phyloP scores from a whole-genome alignment of 2,329 filamentous ascomycete genomes.

The Pestalotiopsis sp. region DNA sequence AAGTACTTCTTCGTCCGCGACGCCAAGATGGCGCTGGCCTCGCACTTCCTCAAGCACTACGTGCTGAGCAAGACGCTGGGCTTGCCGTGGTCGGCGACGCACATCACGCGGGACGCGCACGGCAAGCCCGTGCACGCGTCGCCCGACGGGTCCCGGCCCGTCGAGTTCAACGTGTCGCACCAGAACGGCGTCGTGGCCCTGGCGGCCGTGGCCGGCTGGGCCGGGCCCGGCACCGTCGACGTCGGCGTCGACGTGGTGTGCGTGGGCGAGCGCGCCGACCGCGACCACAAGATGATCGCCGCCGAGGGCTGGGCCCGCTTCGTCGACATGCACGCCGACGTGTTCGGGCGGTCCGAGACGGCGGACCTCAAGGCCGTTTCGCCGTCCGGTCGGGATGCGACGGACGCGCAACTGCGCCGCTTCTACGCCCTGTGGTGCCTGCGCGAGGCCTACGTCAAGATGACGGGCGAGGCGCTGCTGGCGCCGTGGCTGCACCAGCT shows the following conservation, averaged over 20 bases:
- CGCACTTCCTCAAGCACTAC: slow-evolving; percentile 73
- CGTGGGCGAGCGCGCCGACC: slow-evolving; percentile 67
- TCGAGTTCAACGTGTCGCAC: slow-evolving; percentile 78
- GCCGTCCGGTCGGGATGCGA: slow-evolving; percentile 36
- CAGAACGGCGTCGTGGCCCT: slow-evolving; percentile 76
- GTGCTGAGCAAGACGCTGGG: slow-evolving; percentile 61
- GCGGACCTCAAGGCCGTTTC: slow-evolving; percentile 56
- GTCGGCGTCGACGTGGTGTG: slow-evolving; percentile 80
- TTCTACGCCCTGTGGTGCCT: slow-evolving; percentile 82
- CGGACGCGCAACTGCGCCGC: slow-evolving; percentile 64
- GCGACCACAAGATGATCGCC: slow-evolving; percentile 59
- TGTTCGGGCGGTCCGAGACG: slow-evolving; percentile 66
- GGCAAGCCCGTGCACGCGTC: slow-evolving; percentile 57
- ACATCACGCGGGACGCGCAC: slow-evolving; percentile 56
- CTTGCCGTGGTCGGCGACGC: slow-evolving; percentile 63
- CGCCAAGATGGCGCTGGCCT: slow-evolving; percentile 74
- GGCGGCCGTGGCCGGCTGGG: slow-evolving; percentile 51
- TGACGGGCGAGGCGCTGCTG: slow-evolving; percentile 77
- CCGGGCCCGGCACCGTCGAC: slow-evolving; percentile 36
- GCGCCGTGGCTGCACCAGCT: slow-evolving; percentile 73
- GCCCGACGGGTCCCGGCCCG: slow-evolving; percentile 47
- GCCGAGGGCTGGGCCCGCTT: slow-evolving; percentile 64
- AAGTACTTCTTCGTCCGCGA: slow-evolving; percentile 70
- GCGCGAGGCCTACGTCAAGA: slow-evolving; percentile 81
- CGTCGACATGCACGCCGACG: slow-evolving; percentile 72